Evolutionary conservation across 2,329 filamentous ascomycete genomes (phyloP).

Genomic region (Colletotrichum zoysiae): DNA sequence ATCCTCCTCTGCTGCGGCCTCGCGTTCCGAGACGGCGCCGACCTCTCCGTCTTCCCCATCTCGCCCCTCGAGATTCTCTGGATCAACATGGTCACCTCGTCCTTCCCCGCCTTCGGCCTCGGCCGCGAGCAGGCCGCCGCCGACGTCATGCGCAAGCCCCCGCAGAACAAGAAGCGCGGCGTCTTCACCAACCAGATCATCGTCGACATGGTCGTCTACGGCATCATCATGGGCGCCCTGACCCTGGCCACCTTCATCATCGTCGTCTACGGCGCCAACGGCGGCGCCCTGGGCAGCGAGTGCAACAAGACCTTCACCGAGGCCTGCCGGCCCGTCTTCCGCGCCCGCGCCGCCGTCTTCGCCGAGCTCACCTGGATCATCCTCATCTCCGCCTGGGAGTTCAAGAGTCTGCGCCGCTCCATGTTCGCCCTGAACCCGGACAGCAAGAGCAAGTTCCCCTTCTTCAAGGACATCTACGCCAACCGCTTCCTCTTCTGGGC

Average conservation of each 20-base stretch:
- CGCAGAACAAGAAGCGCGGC: constrained; percentile 75
- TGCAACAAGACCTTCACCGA: constrained; percentile 73
- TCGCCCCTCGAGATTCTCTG: constrained; percentile 89
- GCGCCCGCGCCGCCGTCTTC: constrained; percentile 79
- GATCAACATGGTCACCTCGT: constrained; percentile 95
- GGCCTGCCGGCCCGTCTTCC: constrained; percentile 72
- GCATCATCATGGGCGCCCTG: constrained; percentile 80
- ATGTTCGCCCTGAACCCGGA: constrained; percentile 76
- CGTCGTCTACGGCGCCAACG: constrained; percentile 68
- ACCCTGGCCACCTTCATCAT: constrained; percentile 76
- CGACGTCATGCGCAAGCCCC: constrained; percentile 84
- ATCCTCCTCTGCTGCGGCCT: constrained; percentile 85
- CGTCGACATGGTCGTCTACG: constrained; percentile 84
- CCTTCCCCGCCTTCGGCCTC: constrained; percentile 88
- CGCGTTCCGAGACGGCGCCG: constrained; percentile 78
- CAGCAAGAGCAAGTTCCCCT: constrained; percentile 62
- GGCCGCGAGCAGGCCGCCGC: constrained; percentile 81
- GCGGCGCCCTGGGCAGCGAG: constrained; percentile 66
- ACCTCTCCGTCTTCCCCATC: constrained; percentile 86
- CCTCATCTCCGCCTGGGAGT: constrained; percentile 82
- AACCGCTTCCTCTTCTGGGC: constrained; percentile 80
- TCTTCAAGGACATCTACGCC: constrained; percentile 73
- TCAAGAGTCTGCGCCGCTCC: constrained; percentile 78
- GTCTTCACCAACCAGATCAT: constrained; percentile 85
- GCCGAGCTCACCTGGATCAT: constrained; percentile 80